Evolutionary conservation across 129 eudicot species (phyloP), one percentile per base, ranked within the genome.

Genomic region (Lactuca sativa): DNA sequence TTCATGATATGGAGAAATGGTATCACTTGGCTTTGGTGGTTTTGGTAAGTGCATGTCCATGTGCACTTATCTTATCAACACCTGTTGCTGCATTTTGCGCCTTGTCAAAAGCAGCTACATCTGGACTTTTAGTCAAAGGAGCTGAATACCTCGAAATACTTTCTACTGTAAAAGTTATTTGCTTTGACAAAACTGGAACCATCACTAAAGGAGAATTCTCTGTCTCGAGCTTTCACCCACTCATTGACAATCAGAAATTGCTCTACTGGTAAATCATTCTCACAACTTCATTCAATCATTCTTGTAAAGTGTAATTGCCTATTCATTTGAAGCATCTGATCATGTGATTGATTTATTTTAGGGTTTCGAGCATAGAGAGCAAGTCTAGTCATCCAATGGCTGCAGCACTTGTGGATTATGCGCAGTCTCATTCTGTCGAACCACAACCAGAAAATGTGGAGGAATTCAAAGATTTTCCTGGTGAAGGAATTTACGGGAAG

Each of bases 141-240:
- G 98, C 90, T 5, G 89, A 92, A 40, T 79, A 89, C 57, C 88
- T 92, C 38, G 98, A 92, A 62, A 81, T 78, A 54, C 95, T 92
- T 21, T 79, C 98, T 9, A 58, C 76, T 47, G 49, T 92, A 16
- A 86, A 81, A 65, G 65, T 67, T 49, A 77, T 92, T 77, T 92
- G 95, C 48, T 92, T 92, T 53, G 98, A 92, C 74, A 92, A 92
- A 67, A 92, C 98, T 0, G 98, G 98, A 8, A 92, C 98, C 0
- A 84, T 92, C 8, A 92, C 96, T n/a, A 77, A 87, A 73, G 98
- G 96, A 38, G 98, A 92, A 44, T 92, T 92, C 52, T 44, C 78
- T 0, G 86, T 92, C 49, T 63, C 82, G 12, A 84, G 80, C 73
- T 86, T 92, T 51, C 78, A 75, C 65, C 38, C 88, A 6, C 83